Evolutionary conservation across 441 rosid genomes (phyloP), one percentile per base, ranked within the genome.

Genomic region (Bruguiera hainesii): DNA sequence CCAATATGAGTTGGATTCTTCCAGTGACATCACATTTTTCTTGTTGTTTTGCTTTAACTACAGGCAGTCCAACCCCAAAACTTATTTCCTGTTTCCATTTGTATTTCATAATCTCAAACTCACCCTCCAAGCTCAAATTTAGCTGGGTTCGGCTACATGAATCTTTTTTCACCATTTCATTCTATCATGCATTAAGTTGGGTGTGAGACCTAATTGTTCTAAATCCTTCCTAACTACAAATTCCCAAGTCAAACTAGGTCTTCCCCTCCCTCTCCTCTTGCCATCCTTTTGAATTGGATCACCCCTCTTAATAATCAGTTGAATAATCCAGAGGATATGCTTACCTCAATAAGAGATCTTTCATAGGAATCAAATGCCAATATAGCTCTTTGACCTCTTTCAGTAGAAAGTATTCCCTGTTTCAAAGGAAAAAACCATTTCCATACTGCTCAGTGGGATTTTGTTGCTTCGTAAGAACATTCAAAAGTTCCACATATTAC

Each of bases 361-460:
- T 90, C 98, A 68, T 87, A 83, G 63, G 86, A 75, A 77, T 85
- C 88, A 65, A 95, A 84, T 23, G 91, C 82, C 48, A 63, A 71
- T 58, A 87, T 63, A 73, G 91, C 96, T 75, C 77, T 80, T 74
- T 87, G 97, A 69, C 98, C 98, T 71, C 87, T 90, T 84, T 84
- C 98, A 59, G 99, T 95, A 57, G 99, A 90, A 78, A 95, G 96
- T 79, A 95, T 85, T 76, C 98, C 99, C 99, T 95, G 81, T 64
- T 78, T 64, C 23, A 68, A 55, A 26, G 31, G 58, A 68, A 60
- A 58, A 55, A 70, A 64, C 25, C 26, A 39, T 19, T 42, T 13
- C 16, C 48, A 42, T 42, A 13, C 3, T 42, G 16, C 13, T 11
- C 48, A 42, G 48, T 3, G 16, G 16, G 18, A 42, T 42, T 42